These are phyloP conservation scores for Daedaleopsis nitida DNA, from an alignment of 768 basidiomycete species.

Conservation along the genomic window DNA sequence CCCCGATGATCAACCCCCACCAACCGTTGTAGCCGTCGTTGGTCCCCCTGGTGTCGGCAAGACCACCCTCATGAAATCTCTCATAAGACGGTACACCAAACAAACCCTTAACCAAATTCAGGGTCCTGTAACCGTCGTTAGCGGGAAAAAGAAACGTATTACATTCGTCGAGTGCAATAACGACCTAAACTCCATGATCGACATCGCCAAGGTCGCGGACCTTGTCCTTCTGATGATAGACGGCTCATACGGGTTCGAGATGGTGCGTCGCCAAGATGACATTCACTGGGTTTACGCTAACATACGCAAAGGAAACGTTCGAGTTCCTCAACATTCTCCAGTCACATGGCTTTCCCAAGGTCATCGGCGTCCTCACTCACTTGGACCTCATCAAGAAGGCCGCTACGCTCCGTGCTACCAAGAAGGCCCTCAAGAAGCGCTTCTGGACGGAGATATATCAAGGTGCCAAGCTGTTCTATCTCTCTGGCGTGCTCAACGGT, in stretches of 20 bases:
- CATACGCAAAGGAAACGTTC: conserved; percentile 80
- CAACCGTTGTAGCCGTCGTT: conserved; percentile 91
- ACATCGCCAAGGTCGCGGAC: conserved; percentile 96
- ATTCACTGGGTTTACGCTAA: conserved; percentile 3
- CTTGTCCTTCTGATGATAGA: conserved; percentile 97
- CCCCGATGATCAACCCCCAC: conserved; percentile 88
- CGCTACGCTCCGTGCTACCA: conserved; percentile 81
- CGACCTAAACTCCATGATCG: conserved; percentile 98
- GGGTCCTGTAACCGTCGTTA: conserved; percentile 93
- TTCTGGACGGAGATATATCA: conserved; percentile 99
- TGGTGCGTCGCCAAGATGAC: conserved; percentile 56
- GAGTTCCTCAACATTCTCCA: conserved; percentile 98
- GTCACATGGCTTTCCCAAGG: conserved; percentile 97
- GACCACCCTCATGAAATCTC: conserved; percentile 87
- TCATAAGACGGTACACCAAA: conserved; percentile 91
- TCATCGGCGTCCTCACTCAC: conserved; percentile 94
- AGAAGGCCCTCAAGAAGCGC: conserved; percentile 93
- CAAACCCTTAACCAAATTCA: conserved; percentile 87
- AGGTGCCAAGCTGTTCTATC: conserved; percentile 92
- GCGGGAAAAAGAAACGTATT: conserved; percentile 89
- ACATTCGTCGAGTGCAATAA: conserved; percentile 98
- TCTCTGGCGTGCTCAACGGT: conserved; percentile 95
- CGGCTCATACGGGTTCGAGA: conserved; percentile 97
- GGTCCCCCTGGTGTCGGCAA: conserved; percentile 98
- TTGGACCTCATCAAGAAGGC: conserved; percentile 96